phyloP scores from a whole-genome alignment of 495 filamentous ascomycete genomes.

The Thermochaetoides thermophila region DNA sequence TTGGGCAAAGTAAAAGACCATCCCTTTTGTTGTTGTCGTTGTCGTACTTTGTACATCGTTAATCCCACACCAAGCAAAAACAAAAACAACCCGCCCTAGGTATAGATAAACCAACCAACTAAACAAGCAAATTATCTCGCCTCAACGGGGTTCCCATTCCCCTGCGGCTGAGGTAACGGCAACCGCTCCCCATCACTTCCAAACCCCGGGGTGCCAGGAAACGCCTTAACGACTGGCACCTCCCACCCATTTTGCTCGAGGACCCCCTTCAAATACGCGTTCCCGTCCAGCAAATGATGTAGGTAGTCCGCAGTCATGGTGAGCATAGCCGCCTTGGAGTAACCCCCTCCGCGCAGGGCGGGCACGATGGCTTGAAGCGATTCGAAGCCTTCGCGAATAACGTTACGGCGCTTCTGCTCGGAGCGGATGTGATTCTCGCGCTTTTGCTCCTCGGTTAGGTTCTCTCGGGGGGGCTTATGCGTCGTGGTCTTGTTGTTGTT shows the following conservation, averaged over 20 bases:
- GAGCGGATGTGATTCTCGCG: slow-evolving; percentile 77
- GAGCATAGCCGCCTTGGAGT: slow-evolving; percentile 69
- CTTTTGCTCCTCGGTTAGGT: slow-evolving; percentile 73
- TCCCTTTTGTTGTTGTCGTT: too few species aligned
- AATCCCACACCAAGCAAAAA: too few species aligned
- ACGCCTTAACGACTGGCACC: too few species aligned
- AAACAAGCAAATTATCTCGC: too few species aligned
- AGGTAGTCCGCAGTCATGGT: slow-evolving; percentile 58
- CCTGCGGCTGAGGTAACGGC: too few species aligned
- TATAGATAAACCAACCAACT: too few species aligned
- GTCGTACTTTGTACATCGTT: too few species aligned
- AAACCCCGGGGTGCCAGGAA: too few species aligned
- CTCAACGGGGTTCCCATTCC: too few species aligned
- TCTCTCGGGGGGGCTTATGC: slow-evolving; percentile 48
- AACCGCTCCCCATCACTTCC: too few species aligned
- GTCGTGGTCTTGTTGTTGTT: slow-evolving; percentile 4
- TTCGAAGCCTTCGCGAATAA: slow-evolving; percentile 66
- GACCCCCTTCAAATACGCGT: slow-evolving; percentile 36
- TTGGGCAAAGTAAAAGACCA: too few species aligned
- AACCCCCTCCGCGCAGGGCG: slow-evolving; percentile 48
- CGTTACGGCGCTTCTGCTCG: slow-evolving; percentile 69
- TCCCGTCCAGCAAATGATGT: slow-evolving; percentile 53
- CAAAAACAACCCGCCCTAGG: too few species aligned
- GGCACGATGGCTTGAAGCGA: slow-evolving; percentile 60
- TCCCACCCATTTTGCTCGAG: slow-evolving; percentile 14